phyloP scores from a whole-genome alignment of 441 rosid species.

The Kokia cookei region DNA sequence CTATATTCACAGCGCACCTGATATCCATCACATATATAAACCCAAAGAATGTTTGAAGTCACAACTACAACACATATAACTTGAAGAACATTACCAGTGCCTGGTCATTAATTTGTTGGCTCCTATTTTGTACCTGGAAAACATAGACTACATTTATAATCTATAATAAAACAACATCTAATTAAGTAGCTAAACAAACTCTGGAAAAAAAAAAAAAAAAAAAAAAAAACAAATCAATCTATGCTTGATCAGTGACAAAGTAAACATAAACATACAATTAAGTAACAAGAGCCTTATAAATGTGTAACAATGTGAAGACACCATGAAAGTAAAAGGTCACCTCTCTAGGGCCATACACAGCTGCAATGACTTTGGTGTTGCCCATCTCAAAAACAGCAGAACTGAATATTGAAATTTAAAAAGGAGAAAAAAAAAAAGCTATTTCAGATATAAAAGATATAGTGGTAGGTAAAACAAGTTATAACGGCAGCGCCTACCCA shows the following conservation, averaged over 20 bases:
- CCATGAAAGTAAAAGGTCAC: conserved; percentile 16
- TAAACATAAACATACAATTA: background rate
- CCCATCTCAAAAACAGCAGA: conserved; percentile 94
- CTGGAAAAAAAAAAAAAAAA: background rate
- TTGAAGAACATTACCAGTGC: conserved; percentile 49
- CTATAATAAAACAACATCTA: background rate
- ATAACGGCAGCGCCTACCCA: conserved; percentile 37
- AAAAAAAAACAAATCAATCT: background rate
- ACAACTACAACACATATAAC: background rate
- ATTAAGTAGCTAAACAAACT: background rate
- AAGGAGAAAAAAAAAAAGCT: background rate
- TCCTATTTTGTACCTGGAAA: conserved; percentile 67
- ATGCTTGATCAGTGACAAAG: background rate
- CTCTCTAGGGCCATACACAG: conserved; percentile 95
- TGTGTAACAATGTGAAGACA: background rate
- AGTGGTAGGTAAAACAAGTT: background rate
- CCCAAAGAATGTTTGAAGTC: background rate
- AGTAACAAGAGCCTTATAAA: background rate
- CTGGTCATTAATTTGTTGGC: conserved; percentile 60
- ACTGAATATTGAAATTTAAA: conserved; percentile 20
- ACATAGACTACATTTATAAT: background rate
- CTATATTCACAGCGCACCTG: conserved; percentile 90
- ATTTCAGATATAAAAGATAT: background rate
- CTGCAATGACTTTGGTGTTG: conserved; percentile 91
- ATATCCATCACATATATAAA: background rate